These are phyloP conservation scores for Chrysoporthe puriensis DNA, from an alignment of 2,329 filamentous ascomycete genomes.

Conservation along the genomic window DNA sequence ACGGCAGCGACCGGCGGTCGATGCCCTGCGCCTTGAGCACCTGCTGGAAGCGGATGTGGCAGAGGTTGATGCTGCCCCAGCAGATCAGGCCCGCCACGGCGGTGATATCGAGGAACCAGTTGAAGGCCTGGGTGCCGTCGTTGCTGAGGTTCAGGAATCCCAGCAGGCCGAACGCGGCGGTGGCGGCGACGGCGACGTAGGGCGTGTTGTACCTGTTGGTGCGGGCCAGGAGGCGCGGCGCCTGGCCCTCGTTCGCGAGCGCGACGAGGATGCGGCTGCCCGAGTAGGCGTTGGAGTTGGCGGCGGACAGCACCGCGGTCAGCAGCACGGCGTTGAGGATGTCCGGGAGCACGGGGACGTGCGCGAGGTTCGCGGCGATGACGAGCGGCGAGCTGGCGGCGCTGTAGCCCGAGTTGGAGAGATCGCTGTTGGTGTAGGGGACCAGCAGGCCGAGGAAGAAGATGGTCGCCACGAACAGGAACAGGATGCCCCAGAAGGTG, in stretches of 20 bases:
- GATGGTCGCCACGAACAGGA: conserved; percentile 63
- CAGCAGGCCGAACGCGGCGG: conserved; percentile 48
- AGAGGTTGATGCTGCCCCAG: conserved; percentile 39
- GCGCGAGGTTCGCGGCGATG: conserved; percentile 51
- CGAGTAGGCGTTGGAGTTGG: conserved; percentile 58
- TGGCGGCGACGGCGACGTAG: conserved; percentile 48
- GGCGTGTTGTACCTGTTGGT: conserved; percentile 56
- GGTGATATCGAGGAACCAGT: conserved; percentile 59
- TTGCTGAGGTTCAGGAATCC: conserved; percentile 53
- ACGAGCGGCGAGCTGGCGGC: conserved; percentile 57
- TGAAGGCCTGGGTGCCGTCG: conserved; percentile 51
- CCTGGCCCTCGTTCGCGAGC: conserved; percentile 55
- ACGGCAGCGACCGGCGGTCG: conserved; percentile 36
- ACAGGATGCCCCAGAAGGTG: conserved; percentile 64
- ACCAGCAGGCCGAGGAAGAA: conserved; percentile 65
- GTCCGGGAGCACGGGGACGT: conserved; percentile 52
- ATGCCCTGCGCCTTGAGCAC: conserved; percentile 47
- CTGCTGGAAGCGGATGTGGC: conserved; percentile 38
- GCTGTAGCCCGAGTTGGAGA: conserved; percentile 46
- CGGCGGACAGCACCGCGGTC: conserved; percentile 58
- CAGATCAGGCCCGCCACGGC: conserved; percentile 44
- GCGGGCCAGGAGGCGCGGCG: conserved; percentile 52
- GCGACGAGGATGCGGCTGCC: conserved; percentile 56
- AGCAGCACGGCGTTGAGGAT: conserved; percentile 60
- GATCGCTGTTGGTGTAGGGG: conserved; percentile 50